phyloP scores from a whole-genome alignment of 176 grass and related monocot genomes.

The Eremochloa ophiuroides region DNA sequence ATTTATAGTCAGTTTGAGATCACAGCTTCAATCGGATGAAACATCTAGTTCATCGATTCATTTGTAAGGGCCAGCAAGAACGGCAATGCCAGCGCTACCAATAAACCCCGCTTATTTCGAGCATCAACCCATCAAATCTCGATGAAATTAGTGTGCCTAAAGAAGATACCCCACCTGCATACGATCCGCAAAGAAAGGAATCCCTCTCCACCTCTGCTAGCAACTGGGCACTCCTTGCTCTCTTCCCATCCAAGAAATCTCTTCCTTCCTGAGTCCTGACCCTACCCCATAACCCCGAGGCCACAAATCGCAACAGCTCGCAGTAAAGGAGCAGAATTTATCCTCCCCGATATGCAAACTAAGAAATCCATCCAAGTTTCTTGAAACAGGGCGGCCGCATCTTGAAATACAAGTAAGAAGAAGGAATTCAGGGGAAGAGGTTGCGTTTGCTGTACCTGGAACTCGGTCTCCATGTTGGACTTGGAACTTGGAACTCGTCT shows the following conservation, averaged over 20 bases:
- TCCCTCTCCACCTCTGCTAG: background rate
- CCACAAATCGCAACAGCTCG: background rate
- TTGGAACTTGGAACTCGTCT: background rate
- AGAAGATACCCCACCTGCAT: background rate
- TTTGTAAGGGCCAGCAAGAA: background rate
- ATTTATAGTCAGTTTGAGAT: background rate
- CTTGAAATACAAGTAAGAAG: background rate
- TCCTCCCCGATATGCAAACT: background rate
- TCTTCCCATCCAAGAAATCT: background rate
- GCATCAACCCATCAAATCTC: background rate
- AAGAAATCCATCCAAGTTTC: background rate
- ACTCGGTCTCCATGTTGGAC: constrained; percentile 25
- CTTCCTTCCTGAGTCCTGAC: background rate
- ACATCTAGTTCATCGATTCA: background rate
- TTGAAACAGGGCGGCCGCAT: background rate
- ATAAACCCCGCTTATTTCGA: background rate
- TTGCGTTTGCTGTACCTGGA: constrained; percentile 23
- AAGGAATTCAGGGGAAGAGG: background rate
- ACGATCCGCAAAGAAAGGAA: background rate
- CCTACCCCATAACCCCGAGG: background rate
- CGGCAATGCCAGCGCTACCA: background rate
- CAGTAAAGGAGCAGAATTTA: background rate
- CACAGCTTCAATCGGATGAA: background rate
- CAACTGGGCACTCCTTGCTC: too few species aligned
- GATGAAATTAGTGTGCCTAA: background rate